Conservation (phyloP, 2,329 filamentous ascomycete genomes). For the Verticillium nubilum region DNA sequence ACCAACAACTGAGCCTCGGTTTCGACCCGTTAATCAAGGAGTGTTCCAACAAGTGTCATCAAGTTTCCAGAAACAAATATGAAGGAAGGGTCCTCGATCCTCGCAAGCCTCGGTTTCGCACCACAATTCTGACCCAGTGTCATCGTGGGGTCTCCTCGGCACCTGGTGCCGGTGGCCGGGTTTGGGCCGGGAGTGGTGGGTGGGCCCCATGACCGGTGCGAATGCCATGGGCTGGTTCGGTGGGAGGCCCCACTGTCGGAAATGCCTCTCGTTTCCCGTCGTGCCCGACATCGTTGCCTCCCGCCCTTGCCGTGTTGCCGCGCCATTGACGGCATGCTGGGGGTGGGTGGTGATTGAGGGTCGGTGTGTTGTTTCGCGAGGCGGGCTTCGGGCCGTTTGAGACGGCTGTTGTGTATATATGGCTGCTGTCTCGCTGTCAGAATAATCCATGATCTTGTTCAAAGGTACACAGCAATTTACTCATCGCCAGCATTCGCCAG, state of each 20-base stretch:
- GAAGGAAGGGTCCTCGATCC: background rate
- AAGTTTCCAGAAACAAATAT: background rate
- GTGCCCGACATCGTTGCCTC: background rate
- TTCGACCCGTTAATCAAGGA: background rate
- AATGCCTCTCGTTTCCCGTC: background rate
- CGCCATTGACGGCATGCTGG: background rate
- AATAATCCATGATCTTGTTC: background rate
- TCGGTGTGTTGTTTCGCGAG: background rate
- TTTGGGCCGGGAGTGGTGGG: background rate
- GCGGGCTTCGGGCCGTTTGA: background rate
- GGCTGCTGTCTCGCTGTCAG: background rate
- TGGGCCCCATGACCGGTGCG: background rate
- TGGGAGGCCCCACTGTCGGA: background rate
- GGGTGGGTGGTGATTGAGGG: background rate
- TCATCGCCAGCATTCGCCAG: background rate
- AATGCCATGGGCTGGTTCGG: background rate
- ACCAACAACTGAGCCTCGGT: background rate
- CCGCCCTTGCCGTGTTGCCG: background rate
- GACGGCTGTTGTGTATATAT: background rate
- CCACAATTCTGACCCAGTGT: background rate
- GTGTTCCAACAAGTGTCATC: background rate
- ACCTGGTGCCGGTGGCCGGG: background rate
- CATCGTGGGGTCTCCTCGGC: background rate
- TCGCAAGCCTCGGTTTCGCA: background rate
- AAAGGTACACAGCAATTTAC: background rate